These are phyloP conservation scores for Leucosporidium creatinivorum DNA, from an alignment of 768 basidiomycete genomes.

Conservation along the genomic window DNA sequence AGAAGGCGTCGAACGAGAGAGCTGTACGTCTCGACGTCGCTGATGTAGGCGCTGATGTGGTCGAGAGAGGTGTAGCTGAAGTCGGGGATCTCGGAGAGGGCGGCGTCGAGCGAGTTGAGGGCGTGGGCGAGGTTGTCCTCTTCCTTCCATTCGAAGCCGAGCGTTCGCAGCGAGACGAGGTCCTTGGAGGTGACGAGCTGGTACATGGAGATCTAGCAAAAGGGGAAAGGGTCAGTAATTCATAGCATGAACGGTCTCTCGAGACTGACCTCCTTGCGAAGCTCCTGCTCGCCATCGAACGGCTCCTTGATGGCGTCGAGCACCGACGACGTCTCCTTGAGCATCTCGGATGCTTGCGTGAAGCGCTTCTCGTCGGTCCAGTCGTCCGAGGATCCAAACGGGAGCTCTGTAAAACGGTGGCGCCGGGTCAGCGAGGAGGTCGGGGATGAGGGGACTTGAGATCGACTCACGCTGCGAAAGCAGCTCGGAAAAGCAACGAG, in stretches of 20 bases:
- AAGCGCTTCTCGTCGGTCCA: not conserved
- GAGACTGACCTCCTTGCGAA: not conserved
- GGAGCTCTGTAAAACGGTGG: no score
- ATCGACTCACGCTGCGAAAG: not conserved
- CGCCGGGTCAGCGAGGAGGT: no score
- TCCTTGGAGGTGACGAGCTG: not conserved
- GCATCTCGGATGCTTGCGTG: not conserved
- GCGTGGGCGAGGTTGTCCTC: not conserved
- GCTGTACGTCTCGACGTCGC: not conserved
- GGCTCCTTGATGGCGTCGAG: not conserved
- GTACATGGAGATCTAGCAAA: not conserved
- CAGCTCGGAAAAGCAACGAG: not conserved
- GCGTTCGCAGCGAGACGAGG: not conserved
- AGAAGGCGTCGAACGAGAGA: not conserved
- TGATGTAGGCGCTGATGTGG: not conserved
- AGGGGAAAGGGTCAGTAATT: no score
- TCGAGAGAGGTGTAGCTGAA: not conserved
- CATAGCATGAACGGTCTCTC: no score
- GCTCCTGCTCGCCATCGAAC: not conserved
- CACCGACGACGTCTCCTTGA: not conserved
- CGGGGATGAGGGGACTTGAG: no score
- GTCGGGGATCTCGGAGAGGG: not conserved
- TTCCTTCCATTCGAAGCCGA: not conserved
- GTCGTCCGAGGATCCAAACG: not conserved
- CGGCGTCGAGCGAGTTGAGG: not conserved